Base-by-base conservation (phyloP, 106 monocot genomes). In the Allium sativum region DNA sequence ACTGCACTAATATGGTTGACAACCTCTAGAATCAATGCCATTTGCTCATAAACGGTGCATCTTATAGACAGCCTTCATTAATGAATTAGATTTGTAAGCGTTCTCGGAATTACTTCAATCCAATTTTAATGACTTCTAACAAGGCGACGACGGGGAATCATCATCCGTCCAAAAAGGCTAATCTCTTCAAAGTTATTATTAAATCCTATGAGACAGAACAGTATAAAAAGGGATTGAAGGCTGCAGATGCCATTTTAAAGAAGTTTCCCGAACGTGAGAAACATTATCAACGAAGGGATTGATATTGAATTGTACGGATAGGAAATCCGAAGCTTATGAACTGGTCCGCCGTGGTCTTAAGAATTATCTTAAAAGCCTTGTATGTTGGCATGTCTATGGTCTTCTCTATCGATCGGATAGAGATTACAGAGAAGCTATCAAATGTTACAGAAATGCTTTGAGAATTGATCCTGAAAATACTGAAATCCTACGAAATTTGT, bases 331-430 rank as follows among this genome's bases (percentile, higher is more conserved):
- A 80, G 96, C 96, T 52, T 92, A 98, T 67, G 91, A 98, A 56
- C 91, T 98, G 69, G 96, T 91, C 64, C 84, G 91, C 19, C 87
- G 82, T 61, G 96, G 96, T 46, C 77, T 98, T 48, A 98, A 98
- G 96, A 98, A 98, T 78, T 87, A 98, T 68, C 88, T 98, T 52
- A 98, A 98, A 78, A 98, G 96, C 73, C 96, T 91, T 77, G 91
- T 98, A 44, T 98, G 96, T 54, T 98, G 96, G 96, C 96, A 98
- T 80, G 96, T 98, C 31, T 98, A 82, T 78, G 96, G 96, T 6
- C 78, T 98, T 40, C 88, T 98, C 58, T 98, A 98, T 73, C 87
- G 96, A 57, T 98, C 96, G 61, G 96, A 98, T 55, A 91, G 96
- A 65, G 96, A 98, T 60, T 98, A 98, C 55, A 79, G 91, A 46